Conservation (phyloP, 768 basidiomycete genomes). For the Hirschioporus abietinus region DNA sequence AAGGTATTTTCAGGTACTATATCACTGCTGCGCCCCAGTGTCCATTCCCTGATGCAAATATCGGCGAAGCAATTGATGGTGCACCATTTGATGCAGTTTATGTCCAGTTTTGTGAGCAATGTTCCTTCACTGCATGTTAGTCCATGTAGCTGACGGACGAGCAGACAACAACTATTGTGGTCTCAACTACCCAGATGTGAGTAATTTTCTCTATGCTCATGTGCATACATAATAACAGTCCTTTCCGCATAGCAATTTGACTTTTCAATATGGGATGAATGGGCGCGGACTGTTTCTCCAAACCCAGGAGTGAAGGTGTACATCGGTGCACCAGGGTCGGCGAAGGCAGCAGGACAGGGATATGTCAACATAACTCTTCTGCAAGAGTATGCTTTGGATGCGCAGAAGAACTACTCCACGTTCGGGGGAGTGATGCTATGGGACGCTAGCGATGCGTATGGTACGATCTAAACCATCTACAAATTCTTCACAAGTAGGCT, state of each 20-base stretch:
- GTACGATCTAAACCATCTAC: conserved; percentile 4
- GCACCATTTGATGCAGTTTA: conserved; percentile 15
- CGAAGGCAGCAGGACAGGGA: conserved; percentile 17
- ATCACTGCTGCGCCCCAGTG: conserved; percentile 17
- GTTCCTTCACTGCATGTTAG: not conserved
- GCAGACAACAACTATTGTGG: conserved; percentile 15
- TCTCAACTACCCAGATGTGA: conserved; percentile 3
- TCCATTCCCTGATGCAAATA: conserved; percentile 14
- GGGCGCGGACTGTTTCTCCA: conserved; percentile 17
- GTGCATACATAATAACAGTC: not conserved
- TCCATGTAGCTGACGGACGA: not conserved
- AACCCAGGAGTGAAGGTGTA: conserved; percentile 21
- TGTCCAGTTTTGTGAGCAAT: conserved; percentile 15
- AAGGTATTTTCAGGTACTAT: conserved; percentile 12
- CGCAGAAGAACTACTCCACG: conserved; percentile 15
- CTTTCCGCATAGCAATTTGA: not conserved
- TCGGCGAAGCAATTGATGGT: conserved; percentile 14
- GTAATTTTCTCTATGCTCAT: not conserved
- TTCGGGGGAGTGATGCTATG: conserved; percentile 18
- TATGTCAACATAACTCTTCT: conserved; percentile 10
- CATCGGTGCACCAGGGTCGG: conserved; percentile 19
- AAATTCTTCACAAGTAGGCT: not conserved
- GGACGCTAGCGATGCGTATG: conserved; percentile 15
- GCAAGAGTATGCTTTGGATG: conserved; percentile 7
- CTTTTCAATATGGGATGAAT: conserved; percentile 17